A percentile compares a stretch with the other conserved stretches of the same genome.
Evolutionary conservation across 1,284 basidiomycete genomes (phyloP).

Genomic region (Xanthoconium separans): DNA sequence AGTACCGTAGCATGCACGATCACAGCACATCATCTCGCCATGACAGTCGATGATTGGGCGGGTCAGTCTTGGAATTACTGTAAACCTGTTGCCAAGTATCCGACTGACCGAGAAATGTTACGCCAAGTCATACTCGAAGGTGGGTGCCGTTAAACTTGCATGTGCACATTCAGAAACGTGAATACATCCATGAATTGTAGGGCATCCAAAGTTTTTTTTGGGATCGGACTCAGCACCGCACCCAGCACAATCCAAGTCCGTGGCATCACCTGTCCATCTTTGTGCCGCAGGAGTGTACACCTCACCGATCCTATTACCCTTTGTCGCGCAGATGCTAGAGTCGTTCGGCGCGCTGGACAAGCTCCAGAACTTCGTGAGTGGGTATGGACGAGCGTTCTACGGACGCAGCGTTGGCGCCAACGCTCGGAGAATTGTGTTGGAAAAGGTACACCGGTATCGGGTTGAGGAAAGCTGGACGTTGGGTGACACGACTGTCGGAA

Average conservation of each 20-base stretch:
- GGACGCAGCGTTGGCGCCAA: slow-evolving; percentile 35
- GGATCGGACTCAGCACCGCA: slow-evolving; percentile 98
- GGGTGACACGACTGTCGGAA: slow-evolving; percentile 66
- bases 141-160: slow-evolving; percentile 32
- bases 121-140: slow-evolving; percentile 80
- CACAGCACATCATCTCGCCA: slow-evolving; percentile 93
- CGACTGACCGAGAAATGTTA: slow-evolving; percentile 87
- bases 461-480: slow-evolving; percentile 54
- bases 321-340: slow-evolving; percentile 84
- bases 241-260: slow-evolving; percentile 78
- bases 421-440: slow-evolving; percentile 26
- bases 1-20: slow-evolving; percentile 94
- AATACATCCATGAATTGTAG: slow-evolving; percentile 36
- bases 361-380: slow-evolving; percentile 77
- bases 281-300: slow-evolving; percentile 97
- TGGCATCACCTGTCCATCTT: slow-evolving; percentile 64
- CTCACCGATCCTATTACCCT: slow-evolving; percentile 84
- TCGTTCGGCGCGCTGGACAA: slow-evolving; percentile 82
- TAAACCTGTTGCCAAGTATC: slow-evolving; percentile 98
- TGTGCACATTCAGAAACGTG: not conserved
- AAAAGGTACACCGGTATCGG: slow-evolving; percentile 40
- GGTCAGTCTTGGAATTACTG: slow-evolving; percentile 97
- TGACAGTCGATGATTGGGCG: slow-evolving; percentile 97
- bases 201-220: slow-evolving; percentile 95
- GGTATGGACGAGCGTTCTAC: slow-evolving; percentile 82